phyloP scores from a whole-genome alignment of 2,329 filamentous ascomycete genomes.

The Penicillium sp. region DNA sequence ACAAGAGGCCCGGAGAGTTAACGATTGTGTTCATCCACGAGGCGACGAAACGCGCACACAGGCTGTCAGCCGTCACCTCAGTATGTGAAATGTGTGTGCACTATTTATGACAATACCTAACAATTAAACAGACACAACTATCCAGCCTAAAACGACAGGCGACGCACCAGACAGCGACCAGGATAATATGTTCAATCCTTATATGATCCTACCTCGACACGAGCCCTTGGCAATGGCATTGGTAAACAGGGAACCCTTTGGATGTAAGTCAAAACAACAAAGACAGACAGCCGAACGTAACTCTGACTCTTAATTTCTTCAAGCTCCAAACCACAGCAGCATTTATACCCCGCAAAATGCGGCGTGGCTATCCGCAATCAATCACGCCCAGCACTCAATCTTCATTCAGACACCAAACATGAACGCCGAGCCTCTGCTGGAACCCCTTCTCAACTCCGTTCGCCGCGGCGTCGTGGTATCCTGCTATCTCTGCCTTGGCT shows the following conservation, averaged over 20 bases:
- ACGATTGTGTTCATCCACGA: slow-evolving; percentile 47
- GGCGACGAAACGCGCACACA: slow-evolving; percentile 48
- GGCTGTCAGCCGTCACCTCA: slow-evolving; percentile 58
- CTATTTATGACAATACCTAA: neutral
- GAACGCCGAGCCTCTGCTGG: slow-evolving; percentile 60
- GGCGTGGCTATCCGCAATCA: slow-evolving; percentile 61
- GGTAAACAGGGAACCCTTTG: slow-evolving; percentile 61
- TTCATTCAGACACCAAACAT: slow-evolving; percentile 73
- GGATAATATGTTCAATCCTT: slow-evolving; percentile 57
- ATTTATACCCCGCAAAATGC: slow-evolving; percentile 64
- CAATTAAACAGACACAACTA: slow-evolving; percentile 42
- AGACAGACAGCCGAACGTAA: too few species aligned
- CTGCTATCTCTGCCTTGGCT: slow-evolving; percentile 66
- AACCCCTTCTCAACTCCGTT: slow-evolving; percentile 56
- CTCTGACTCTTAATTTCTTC: neutral
- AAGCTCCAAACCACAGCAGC: slow-evolving; percentile 51
- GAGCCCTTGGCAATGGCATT: slow-evolving; percentile 61
- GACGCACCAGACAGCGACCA: slow-evolving; percentile 48
- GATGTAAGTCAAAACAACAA: slow-evolving; percentile 28
- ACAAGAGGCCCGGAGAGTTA: slow-evolving; percentile 54
- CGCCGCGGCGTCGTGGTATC: slow-evolving; percentile 59
- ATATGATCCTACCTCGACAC: slow-evolving; percentile 48
- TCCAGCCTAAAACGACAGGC: slow-evolving; percentile 43
- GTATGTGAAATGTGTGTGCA: slow-evolving; percentile 16
- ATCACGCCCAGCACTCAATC: slow-evolving; percentile 54